phyloP scores from a whole-genome alignment of 2,329 filamentous ascomycete genomes.

The Alternaria solani region DNA sequence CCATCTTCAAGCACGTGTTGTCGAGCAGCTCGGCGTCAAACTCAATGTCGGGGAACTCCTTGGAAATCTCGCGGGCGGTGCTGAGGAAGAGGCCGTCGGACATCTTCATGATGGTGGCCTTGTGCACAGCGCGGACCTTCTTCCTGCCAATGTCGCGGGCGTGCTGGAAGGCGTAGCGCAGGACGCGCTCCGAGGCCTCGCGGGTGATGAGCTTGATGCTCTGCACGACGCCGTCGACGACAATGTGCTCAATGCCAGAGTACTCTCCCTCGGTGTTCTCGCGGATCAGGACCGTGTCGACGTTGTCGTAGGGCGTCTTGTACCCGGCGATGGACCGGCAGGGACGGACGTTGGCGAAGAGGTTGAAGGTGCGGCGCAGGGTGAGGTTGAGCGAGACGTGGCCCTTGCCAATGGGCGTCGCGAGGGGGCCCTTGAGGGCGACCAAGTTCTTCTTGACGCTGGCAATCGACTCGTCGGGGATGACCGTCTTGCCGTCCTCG shows the following conservation, averaged over 20 bases:
- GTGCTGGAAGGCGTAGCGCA: conserved; percentile 98
- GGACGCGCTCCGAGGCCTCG: conserved; percentile 92
- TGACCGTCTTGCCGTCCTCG: conserved; percentile 94
- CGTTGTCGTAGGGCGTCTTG: conserved; percentile 98
- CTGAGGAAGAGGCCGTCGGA: conserved; percentile 97
- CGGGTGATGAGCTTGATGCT: conserved; percentile 99
- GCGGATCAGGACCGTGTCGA: conserved; percentile 96
- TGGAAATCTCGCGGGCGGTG: conserved; percentile 83
- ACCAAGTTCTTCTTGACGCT: conserved; percentile 97
- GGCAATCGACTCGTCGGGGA: conserved; percentile 89
- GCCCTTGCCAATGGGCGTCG: conserved; percentile 97
- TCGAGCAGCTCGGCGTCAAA: conserved; percentile 98
- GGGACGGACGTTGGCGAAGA: conserved; percentile 98
- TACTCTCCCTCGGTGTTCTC: conserved; percentile 99
- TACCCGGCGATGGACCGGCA: conserved; percentile 96
- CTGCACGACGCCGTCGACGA: conserved; percentile 97
- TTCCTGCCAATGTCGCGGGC: conserved; percentile 90
- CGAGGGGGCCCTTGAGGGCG: conserved; percentile 96
- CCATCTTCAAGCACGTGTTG: conserved; percentile 99
- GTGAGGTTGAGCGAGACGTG: conserved; percentile 99
- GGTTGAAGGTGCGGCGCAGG: conserved; percentile 98
- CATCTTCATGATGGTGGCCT: conserved; percentile 99
- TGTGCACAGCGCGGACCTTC: conserved; percentile 98
- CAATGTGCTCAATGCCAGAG: conserved; percentile 98
- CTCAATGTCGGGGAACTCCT: conserved; percentile 95